Evolutionary conservation across 768 basidiomycete species (phyloP), one percentile per base, ranked within the genome.

Genomic region (Floccularia luteovirens): DNA sequence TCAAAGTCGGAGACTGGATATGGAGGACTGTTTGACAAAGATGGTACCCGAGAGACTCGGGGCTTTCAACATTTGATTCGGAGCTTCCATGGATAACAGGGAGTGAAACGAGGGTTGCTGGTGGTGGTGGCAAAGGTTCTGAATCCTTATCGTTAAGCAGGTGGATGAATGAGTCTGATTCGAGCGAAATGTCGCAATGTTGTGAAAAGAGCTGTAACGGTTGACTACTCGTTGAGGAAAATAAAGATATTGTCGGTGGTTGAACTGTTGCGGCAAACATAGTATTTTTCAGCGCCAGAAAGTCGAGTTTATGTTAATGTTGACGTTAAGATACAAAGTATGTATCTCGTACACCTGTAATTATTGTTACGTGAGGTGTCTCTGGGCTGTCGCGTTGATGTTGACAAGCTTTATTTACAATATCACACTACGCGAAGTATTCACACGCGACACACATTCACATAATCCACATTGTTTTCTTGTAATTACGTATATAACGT

Each of bases 1-100:
- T 70, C 24, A 87, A 50, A 10, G 79, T 81, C 19, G 87, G 86
- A 3, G 84, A 87, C 50, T 90, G 87, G 35, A 90, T 69, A 46
- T 90, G 86, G 11, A 90, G 68, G 1, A 87, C 83, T 1, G 77
- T 80, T 54, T 87, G 82, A 43, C 67, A 62, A 3, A 87, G 62
- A 23, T 54, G 38, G 36, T 65, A 53, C 51, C 67, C 52, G n/a
- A 8, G 32, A 8, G 27, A 8, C 10, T 8, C 14, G 48, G 51
- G 31, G 20, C 21, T 10, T 27, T n/a, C 30, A 56, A 51, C 31
- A 48, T 49, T 34, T 43, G 45, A 31, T 48, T 48, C 44, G 40
- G 50, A 56, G 17, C 16, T 19, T 24, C 38, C 43, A 30, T 39
- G 34, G 24, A 59, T 42, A 11, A 49, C 45, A 13, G 72, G 69